These are phyloP conservation scores for Ceratocystis cacaofunesta DNA, from an alignment of 2,329 filamentous ascomycete genomes.

Conservation along the genomic window DNA sequence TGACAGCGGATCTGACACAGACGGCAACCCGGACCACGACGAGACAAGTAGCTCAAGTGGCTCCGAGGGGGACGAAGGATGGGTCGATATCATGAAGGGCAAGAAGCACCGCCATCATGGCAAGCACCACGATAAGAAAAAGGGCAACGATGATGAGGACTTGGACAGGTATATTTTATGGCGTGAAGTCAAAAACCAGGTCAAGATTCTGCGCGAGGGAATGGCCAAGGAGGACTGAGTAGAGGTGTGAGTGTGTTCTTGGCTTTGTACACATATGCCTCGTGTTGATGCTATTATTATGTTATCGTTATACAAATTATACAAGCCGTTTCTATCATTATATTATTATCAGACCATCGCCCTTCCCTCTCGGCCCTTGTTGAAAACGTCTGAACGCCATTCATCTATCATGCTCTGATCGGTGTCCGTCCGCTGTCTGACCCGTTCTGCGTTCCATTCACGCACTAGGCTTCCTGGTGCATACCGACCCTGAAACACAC, in stretches of 20 bases:
- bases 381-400: constrained; percentile 45
- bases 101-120: constrained; percentile 17
- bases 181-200: constrained; percentile 48
- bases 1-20: constrained; percentile 16
- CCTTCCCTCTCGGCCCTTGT: not conserved
- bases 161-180: constrained; percentile 40
- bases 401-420: constrained; percentile 57
- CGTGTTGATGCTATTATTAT: not conserved
- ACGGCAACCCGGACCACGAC: not conserved
- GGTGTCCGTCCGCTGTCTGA: constrained; percentile 53
- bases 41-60: not conserved
- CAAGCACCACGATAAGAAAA: not conserved
- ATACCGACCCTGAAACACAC: constrained; percentile 69
- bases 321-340: not conserved
- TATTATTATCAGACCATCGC: not conserved
- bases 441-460: constrained; percentile 73
- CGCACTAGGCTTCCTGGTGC: constrained; percentile 79
- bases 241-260: not conserved
- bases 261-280: not conserved
- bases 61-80: constrained; percentile 25
- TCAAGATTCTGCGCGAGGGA: constrained; percentile 44
- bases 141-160: constrained; percentile 15
- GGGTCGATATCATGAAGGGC: constrained; percentile 24
- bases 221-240: constrained; percentile 27
- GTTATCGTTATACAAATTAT: not conserved